phyloP scores from a whole-genome alignment of 1,284 basidiomycete species.

The Trametes sp. region DNA sequence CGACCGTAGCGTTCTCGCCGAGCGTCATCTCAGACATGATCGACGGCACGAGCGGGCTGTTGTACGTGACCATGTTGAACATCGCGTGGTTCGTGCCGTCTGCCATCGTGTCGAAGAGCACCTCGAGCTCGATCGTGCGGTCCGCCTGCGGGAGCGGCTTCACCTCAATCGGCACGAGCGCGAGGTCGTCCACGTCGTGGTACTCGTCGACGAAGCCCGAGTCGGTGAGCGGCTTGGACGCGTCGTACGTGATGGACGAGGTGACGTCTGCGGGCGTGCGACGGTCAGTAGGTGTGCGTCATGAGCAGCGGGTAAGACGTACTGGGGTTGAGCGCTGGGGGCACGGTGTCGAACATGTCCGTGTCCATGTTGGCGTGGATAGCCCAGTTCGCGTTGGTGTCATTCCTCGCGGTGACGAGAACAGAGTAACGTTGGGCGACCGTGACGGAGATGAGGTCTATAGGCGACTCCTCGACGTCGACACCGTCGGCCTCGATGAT shows the following conservation, averaged over 20 bases:
- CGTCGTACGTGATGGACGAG: slow-evolving; percentile 72
- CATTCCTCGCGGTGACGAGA: slow-evolving; percentile 89
- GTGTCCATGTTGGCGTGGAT: slow-evolving; percentile 92
- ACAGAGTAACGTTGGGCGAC: slow-evolving; percentile 96
- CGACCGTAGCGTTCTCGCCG: slow-evolving; percentile 73
- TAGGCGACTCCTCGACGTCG: slow-evolving; percentile 77
- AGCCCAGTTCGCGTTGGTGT: slow-evolving; percentile 84
- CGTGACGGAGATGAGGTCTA: slow-evolving; percentile 75
- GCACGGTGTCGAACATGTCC: slow-evolving; percentile 86
- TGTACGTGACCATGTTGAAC: slow-evolving; percentile 79
- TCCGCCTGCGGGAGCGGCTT: slow-evolving; percentile 53
- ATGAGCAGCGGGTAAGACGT: slow-evolving; percentile 36
- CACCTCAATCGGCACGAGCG: slow-evolving; percentile 62
- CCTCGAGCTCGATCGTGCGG: slow-evolving; percentile 63
- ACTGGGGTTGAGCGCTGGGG: slow-evolving; percentile 78
- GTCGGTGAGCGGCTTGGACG: slow-evolving; percentile 57
- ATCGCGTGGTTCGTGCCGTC: slow-evolving; percentile 83
- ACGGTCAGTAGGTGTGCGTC: neutral
- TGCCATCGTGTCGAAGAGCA: slow-evolving; percentile 73
- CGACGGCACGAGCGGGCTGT: slow-evolving; percentile 73
- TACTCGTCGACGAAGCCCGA: slow-evolving; percentile 60
- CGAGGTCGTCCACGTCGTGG: slow-evolving; percentile 64
- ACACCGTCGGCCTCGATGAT: slow-evolving; percentile 92
- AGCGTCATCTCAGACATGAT: slow-evolving; percentile 81
- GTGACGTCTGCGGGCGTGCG: slow-evolving; percentile 67